Evolutionary conservation across 2,329 filamentous ascomycete genomes (phyloP).

Genomic region (Endothia cerciana): DNA sequence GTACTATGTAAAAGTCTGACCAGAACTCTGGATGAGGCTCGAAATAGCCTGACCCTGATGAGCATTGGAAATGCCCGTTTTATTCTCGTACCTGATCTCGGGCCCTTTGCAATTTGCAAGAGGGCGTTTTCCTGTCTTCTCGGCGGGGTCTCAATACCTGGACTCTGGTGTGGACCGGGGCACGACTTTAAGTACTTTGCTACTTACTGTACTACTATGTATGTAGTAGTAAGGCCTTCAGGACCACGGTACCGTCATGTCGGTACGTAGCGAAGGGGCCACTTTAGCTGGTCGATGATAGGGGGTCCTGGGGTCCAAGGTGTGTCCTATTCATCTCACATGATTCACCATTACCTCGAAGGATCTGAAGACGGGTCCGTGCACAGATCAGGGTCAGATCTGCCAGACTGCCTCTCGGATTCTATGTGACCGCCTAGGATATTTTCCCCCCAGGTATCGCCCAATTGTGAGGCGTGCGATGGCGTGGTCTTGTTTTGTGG

Average conservation of each 20-base stretch:
- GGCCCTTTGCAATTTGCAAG: background rate
- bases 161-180: background rate
- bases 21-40: background rate
- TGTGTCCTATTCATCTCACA: background rate
- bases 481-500: background rate
- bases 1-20: background rate
- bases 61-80: no score
- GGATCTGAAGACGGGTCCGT: no score
- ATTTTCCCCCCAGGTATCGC: background rate
- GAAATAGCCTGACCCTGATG: background rate
- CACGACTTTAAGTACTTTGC: background rate
- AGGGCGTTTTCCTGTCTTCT: background rate
- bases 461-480: background rate
- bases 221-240: no score
- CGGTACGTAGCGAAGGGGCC: constrained; percentile 24
- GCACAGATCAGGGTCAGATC: no score
- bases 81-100: background rate
- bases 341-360: no score
- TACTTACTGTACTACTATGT: no score
- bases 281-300: no score
- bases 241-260: constrained; percentile 26
- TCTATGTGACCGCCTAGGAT: background rate
- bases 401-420: no score
- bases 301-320: no score
- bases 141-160: background rate